phyloP scores from a whole-genome alignment of 1,284 basidiomycete species.

The Coniophora puteana region DNA sequence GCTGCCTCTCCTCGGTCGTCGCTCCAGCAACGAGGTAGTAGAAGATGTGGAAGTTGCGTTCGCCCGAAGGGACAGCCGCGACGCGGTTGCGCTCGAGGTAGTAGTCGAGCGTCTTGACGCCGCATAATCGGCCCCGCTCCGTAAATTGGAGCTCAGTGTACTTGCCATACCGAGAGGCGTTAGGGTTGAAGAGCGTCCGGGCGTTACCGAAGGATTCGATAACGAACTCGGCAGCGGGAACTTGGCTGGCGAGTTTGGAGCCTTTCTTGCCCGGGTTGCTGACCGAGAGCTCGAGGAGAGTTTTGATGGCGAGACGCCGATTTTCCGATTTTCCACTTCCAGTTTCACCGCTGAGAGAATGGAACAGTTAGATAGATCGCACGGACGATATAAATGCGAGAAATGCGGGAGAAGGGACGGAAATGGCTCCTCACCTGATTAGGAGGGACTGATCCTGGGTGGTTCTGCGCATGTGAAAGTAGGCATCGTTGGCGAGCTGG shows the following conservation, averaged over 20 bases:
- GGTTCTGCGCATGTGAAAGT: constrained; percentile 95
- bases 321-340: constrained; percentile 94
- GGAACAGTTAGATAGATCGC: neutral
- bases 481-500: constrained; percentile 85
- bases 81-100: constrained; percentile 91
- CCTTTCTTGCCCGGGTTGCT: constrained; percentile 93
- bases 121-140: constrained; percentile 84
- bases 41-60: constrained; percentile 96
- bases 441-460: constrained; percentile 90
- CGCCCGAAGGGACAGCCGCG: constrained; percentile 75
- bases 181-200: constrained; percentile 86
- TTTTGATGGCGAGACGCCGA: constrained; percentile 85
- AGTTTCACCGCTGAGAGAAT: constrained; percentile 80
- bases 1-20: constrained; percentile 80
- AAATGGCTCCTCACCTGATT: constrained; percentile 61
- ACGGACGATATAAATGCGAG: neutral
- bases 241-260: constrained; percentile 78
- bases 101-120: constrained; percentile 95
- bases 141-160: constrained; percentile 94
- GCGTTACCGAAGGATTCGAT: constrained; percentile 92
- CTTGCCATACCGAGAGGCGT: constrained; percentile 89
- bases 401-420: neutral
- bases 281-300: constrained; percentile 84
- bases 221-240: constrained; percentile 93
- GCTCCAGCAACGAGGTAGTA: constrained; percentile 94